Evolutionary conservation across 2,329 filamentous ascomycete genomes (phyloP).

Genomic region (Grosmannia clavigera): DNA sequence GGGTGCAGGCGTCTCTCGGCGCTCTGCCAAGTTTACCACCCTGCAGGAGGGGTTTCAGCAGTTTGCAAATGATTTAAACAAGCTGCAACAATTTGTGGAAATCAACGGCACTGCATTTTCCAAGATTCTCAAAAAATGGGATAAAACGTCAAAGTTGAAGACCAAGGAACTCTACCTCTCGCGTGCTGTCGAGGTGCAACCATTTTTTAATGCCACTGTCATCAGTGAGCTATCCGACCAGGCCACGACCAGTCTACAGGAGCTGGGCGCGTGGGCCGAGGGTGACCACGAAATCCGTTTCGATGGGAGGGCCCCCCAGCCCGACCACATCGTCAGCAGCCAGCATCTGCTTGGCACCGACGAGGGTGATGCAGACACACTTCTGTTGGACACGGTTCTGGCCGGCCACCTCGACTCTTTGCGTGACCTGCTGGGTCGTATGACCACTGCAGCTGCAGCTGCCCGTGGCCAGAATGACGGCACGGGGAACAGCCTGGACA

Average conservation of each 20-base stretch:
- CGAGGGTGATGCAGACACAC: constrained; percentile 78
- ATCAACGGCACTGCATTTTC: constrained; percentile 97
- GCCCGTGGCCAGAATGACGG: constrained; percentile 28
- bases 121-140: constrained; percentile 99
- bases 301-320: constrained; percentile 31
- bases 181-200: constrained; percentile 90
- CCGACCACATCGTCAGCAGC: constrained; percentile 52
- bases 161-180: constrained; percentile 97
- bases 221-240: constrained; percentile 95
- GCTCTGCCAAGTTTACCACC: constrained; percentile 86
- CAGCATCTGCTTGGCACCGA: constrained; percentile 61
- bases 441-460: constrained; percentile 44
- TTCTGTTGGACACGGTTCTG: constrained; percentile 78
- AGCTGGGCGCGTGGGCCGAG: constrained; percentile 93
- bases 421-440: constrained; percentile 66
- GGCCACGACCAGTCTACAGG: constrained; percentile 88
- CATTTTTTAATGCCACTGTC: constrained; percentile 94
- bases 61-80: constrained; percentile 92
- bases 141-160: constrained; percentile 98
- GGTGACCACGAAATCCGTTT: constrained; percentile 78
- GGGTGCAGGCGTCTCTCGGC: constrained; percentile 62
- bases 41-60: constrained; percentile 95
- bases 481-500: constrained; percentile 29
- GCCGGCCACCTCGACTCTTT: constrained; percentile 67
- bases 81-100: constrained; percentile 96